These are phyloP conservation scores for Colletotrichum australisinense DNA, from an alignment of 2,329 filamentous ascomycete genomes.

Conservation along the genomic window DNA sequence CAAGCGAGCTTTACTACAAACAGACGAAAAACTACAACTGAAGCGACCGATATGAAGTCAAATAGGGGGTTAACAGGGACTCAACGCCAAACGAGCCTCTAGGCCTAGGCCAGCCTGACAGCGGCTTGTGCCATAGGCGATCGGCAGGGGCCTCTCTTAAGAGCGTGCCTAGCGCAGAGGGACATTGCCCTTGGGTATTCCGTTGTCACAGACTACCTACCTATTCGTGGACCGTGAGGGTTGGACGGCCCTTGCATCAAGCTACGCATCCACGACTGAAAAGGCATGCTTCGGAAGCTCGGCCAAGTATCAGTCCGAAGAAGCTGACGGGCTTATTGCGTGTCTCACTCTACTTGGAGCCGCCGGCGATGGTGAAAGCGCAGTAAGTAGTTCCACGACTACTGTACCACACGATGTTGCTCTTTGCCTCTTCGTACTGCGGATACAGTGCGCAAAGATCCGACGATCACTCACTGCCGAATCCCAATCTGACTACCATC, in stretches of 20 bases:
- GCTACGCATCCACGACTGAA: not conserved
- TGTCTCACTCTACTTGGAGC: slow-evolving; percentile 14
- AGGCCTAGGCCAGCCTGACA: not conserved
- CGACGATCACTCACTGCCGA: slow-evolving; percentile 19
- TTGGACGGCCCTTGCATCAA: not conserved
- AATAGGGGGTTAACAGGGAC: not conserved
- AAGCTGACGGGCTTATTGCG: not conserved
- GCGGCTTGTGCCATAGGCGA: slow-evolving; percentile 17
- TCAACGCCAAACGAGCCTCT: slow-evolving; percentile 1
- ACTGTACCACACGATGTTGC: not conserved
- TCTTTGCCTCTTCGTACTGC: no score
- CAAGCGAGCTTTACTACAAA: not conserved
- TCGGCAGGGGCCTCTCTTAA: slow-evolving; percentile 15
- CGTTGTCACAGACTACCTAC: not conserved
- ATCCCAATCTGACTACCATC: slow-evolving; percentile 11
- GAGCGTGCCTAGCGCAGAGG: not conserved
- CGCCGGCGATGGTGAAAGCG: not conserved
- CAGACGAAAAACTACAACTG: not conserved
- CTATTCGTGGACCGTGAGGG: not conserved
- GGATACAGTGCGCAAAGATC: slow-evolving; percentile 12
- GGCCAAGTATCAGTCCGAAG: not conserved
- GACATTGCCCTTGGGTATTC: not conserved
- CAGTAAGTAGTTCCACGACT: not conserved
- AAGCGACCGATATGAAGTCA: not conserved
- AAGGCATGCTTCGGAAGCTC: not conserved